These are phyloP conservation scores for Calophaca sinica DNA, from an alignment of 306 rosid genomes.

Conservation along the genomic window DNA sequence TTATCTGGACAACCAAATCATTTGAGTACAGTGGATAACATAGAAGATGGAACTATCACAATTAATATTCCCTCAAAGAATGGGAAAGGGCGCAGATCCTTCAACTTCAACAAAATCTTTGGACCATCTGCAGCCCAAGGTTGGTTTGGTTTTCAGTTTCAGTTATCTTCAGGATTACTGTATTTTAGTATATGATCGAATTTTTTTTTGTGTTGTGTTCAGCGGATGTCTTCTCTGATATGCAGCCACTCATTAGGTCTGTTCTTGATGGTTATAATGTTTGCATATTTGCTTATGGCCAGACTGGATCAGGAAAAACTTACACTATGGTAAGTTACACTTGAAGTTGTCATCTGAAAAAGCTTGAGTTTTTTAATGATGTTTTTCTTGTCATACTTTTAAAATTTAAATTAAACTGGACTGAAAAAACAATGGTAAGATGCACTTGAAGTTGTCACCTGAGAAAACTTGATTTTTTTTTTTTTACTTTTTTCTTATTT, in stretches of 20 bases:
- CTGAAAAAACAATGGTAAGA: conserved; percentile 76
- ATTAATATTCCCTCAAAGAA: conserved; percentile 74
- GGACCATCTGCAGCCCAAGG: conserved; percentile 94
- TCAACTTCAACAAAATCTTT: conserved; percentile 89
- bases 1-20: conserved; percentile 65
- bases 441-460: conserved; percentile 10
- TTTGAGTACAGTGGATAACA: conserved; percentile 72
- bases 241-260: conserved; percentile 89
- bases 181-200: not conserved
- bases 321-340: conserved; percentile 73
- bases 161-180: conserved; percentile 33
- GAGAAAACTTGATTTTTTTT: not conserved
- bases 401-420: conserved; percentile 66
- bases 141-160: conserved; percentile 45
- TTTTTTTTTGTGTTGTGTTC: conserved; percentile 36
- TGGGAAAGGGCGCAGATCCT: conserved; percentile 76
- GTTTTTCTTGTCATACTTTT: conserved; percentile 33
- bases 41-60: conserved; percentile 88
- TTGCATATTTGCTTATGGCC: conserved; percentile 94
- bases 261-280: conserved; percentile 93
- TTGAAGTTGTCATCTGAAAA: conserved; percentile 5
- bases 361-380: not conserved
- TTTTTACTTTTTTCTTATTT: conserved; percentile 32
- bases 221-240: conserved; percentile 88
- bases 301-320: conserved; percentile 94